Evolutionary conservation across 495 filamentous ascomycete species (phyloP).

Genomic region (Aspergillus avenaceus): DNA sequence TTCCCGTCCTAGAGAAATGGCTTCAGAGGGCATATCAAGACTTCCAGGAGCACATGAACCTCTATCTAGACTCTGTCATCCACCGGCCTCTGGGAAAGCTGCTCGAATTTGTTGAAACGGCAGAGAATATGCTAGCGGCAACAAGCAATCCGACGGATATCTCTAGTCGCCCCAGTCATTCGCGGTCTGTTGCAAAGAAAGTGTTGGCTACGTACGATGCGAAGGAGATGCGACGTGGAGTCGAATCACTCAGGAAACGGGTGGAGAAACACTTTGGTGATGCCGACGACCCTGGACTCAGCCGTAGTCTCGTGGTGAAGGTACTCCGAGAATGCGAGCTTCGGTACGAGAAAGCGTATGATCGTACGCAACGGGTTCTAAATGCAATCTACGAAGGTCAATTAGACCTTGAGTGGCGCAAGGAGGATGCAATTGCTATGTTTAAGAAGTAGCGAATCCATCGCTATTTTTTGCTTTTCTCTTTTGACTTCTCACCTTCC

Average conservation of each 20-base stretch:
- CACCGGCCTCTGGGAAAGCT: slow-evolving; percentile 84
- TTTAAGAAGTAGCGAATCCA: slow-evolving; percentile 41
- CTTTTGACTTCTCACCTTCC: slow-evolving; percentile 4
- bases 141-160: slow-evolving; percentile 46
- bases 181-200: slow-evolving; percentile 77
- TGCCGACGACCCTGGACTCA: slow-evolving; percentile 68
- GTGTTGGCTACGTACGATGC: slow-evolving; percentile 71
- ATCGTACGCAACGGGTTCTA: slow-evolving; percentile 62
- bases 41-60: slow-evolving; percentile 79
- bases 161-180: slow-evolving; percentile 72
- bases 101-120: slow-evolving; percentile 82
- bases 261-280: slow-evolving; percentile 97
- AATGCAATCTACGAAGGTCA: slow-evolving; percentile 61
- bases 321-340: slow-evolving; percentile 78
- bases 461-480: slow-evolving; percentile 11
- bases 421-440: slow-evolving; percentile 51
- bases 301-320: slow-evolving; percentile 65
- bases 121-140: slow-evolving; percentile 61
- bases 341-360: slow-evolving; percentile 69
- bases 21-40: slow-evolving; percentile 69
- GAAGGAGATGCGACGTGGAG: slow-evolving; percentile 78
- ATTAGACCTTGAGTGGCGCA: slow-evolving; percentile 58
- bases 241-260: slow-evolving; percentile 79
- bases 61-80: slow-evolving; percentile 85
- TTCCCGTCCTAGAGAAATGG: slow-evolving; percentile 78